phyloP scores from a whole-genome alignment of 2,329 filamentous ascomycete species.

The Didymella segeticola region DNA sequence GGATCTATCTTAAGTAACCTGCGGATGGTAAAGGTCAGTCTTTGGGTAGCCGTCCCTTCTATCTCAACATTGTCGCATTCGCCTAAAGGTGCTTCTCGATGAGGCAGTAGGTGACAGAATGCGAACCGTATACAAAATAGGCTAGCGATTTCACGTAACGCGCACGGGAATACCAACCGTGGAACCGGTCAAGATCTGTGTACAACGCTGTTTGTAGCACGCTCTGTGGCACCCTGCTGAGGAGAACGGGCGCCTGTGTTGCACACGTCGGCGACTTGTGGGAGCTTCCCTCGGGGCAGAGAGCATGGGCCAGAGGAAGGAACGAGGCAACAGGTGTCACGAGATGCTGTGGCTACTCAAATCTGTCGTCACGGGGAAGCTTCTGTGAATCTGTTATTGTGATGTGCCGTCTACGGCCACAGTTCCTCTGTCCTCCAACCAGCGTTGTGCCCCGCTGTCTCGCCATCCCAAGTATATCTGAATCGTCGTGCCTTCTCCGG shows the following conservation, averaged over 20 bases:
- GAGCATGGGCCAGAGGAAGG: not conserved
- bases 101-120: slow-evolving; percentile 3
- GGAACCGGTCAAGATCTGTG: slow-evolving; percentile 21
- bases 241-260: slow-evolving; percentile 2
- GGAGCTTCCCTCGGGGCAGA: not conserved
- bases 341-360: not conserved
- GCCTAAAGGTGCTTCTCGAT: not conserved
- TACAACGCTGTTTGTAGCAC: slow-evolving; percentile 15
- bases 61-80: no score
- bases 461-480: slow-evolving; percentile 67
- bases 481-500: slow-evolving; percentile 68
- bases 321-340: not conserved
- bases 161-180: slow-evolving; percentile 10
- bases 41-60: no score
- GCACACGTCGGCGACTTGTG: slow-evolving; percentile 16
- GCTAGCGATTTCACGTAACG: not conserved
- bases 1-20: not conserved
- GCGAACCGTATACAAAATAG: not conserved
- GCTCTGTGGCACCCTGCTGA: not conserved
- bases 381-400: no score
- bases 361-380: no score
- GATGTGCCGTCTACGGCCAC: slow-evolving; percentile 42
- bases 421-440: slow-evolving; percentile 63
- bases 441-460: slow-evolving; percentile 46
- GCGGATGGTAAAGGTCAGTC: no score